These are phyloP conservation scores for Epicoccum nigrum DNA, from an alignment of 2,329 filamentous ascomycete genomes.

Conservation along the genomic window DNA sequence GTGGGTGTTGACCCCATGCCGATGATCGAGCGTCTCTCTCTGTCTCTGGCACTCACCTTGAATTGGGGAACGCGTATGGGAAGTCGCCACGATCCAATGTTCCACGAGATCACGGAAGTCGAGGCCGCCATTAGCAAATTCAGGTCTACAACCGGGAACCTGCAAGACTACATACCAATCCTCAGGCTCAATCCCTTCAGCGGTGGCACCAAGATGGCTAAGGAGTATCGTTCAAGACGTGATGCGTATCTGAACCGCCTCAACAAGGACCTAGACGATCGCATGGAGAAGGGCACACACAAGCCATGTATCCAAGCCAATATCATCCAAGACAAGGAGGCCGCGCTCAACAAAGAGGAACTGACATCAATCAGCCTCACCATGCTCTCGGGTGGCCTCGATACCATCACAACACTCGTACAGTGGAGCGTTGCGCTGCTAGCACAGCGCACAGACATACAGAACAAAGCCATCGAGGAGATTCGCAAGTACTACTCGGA, in stretches of 20 bases:
- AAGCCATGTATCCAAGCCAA: constrained; percentile 72
- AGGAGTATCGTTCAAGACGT: constrained; percentile 64
- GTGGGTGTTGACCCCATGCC: constrained; percentile 68
- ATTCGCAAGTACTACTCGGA: constrained; percentile 62
- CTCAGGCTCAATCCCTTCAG: constrained; percentile 67
- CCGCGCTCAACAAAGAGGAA: constrained; percentile 66
- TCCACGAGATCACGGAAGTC: constrained; percentile 67
- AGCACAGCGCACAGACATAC: constrained; percentile 65
- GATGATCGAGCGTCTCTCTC: constrained; percentile 68
- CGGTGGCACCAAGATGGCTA: constrained; percentile 62
- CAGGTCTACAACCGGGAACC: constrained; percentile 64
- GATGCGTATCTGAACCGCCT: constrained; percentile 65
- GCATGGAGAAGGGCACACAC: constrained; percentile 66
- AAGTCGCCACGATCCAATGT: constrained; percentile 65
- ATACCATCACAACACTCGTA: constrained; percentile 69
- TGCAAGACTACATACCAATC: constrained; percentile 67
- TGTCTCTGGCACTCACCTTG: constrained; percentile 67
- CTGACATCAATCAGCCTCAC: constrained; percentile 70
- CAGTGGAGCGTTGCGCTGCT: constrained; percentile 69
- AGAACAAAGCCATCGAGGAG: constrained; percentile 63
- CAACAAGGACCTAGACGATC: constrained; percentile 64
- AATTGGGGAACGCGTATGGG: constrained; percentile 70
- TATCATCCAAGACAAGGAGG: constrained; percentile 68
- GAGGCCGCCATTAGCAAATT: constrained; percentile 67
- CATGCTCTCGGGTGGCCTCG: constrained; percentile 71